These are phyloP conservation scores for Claviceps paspali DNA, from an alignment of 2,329 filamentous ascomycete species.

Conservation along the genomic window DNA sequence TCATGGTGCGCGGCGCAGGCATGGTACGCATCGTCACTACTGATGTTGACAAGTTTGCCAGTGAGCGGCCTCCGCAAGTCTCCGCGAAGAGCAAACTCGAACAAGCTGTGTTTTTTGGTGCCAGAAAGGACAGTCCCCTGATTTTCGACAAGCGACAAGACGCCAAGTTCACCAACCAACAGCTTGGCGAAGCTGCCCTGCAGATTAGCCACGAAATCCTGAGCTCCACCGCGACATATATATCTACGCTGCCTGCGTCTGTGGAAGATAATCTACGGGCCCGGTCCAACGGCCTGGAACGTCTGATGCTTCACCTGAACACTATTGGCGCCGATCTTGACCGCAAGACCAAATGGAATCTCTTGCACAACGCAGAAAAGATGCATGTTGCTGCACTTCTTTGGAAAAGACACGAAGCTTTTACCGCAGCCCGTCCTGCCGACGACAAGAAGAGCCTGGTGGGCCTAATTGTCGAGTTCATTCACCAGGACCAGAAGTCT, in stretches of 20 bases:
- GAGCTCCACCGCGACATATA: conserved; percentile 57
- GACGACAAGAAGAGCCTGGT: conserved; percentile 55
- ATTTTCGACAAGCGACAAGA: conserved; percentile 58
- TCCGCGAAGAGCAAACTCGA: conserved; percentile 82
- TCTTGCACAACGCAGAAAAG: conserved; percentile 86
- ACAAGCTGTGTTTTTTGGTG: conserved; percentile 87
- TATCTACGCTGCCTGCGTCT: conserved; percentile 57
- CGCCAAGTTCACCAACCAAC: conserved; percentile 49
- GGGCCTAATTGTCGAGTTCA: conserved; percentile 57
- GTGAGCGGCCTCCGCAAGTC: conserved; percentile 43
- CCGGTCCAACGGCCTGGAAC: conserved; percentile 57
- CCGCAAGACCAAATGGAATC: conserved; percentile 54
- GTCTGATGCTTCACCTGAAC: conserved; percentile 57
- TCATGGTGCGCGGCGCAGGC: conserved; percentile 48
- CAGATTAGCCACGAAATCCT: conserved; percentile 70
- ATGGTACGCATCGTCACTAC: conserved; percentile 43
- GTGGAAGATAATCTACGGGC: conserved; percentile 67
- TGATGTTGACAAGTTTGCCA: conserved; percentile 44
- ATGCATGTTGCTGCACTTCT: conserved; percentile 64
- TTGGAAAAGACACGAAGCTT: conserved; percentile 67
- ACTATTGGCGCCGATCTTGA: conserved; percentile 51
- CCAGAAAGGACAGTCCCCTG: conserved; percentile 70
- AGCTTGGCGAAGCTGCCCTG: conserved; percentile 63
- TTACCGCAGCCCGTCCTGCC: conserved; percentile 41
- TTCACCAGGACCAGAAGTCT: conserved; percentile 63